Conservation (phyloP, 345 rosid species). For the Anacardium occidentale region DNA sequence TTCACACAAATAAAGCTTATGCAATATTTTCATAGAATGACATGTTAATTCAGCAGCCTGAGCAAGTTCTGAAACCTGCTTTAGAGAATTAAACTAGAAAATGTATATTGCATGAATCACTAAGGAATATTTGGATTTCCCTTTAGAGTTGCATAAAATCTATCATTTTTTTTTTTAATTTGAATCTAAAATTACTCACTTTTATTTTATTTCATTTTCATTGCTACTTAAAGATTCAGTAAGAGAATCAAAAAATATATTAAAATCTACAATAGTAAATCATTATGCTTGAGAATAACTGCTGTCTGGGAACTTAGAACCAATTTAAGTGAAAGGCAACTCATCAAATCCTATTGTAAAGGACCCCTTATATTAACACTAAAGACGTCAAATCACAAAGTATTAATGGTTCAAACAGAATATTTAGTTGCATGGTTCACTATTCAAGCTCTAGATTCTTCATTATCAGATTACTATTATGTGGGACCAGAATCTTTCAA, state of each 20-base stretch:
- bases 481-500: not conserved
- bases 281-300: not conserved
- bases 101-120: not conserved
- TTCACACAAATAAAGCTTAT: not conserved
- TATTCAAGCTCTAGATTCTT: not conserved
- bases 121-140: not conserved
- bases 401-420: not conserved
- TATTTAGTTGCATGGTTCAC: not conserved
- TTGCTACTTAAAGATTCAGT: not conserved
- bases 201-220: too few relatives aligned
- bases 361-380: not conserved
- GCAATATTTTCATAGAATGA: not conserved
- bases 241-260: not conserved
- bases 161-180: not conserved
- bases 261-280: not conserved
- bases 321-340: not conserved
- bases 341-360: not conserved
- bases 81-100: not conserved
- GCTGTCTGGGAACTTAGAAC: not conserved
- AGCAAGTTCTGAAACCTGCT: not conserved
- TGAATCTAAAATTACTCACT: not conserved
- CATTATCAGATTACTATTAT: not conserved
- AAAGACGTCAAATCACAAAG: not conserved
- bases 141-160: not conserved
- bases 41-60: not conserved